phyloP scores from a whole-genome alignment of 2,329 filamentous ascomycete genomes.

The Atkinsonella texensis region DNA sequence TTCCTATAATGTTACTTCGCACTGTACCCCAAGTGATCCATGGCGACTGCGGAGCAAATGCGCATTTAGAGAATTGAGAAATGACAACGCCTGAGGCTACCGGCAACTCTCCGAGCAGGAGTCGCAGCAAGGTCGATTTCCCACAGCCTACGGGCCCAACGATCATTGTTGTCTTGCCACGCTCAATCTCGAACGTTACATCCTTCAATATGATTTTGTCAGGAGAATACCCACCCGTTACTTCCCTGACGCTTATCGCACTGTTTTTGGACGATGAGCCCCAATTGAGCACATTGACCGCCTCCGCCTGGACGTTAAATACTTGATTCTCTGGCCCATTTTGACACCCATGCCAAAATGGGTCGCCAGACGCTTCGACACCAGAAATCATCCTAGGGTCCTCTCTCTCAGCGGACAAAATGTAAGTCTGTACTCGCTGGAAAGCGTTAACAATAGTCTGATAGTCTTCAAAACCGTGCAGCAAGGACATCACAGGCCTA shows the following conservation, averaged over 20 bases:
- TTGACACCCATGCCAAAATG: no score
- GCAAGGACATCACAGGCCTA: slow-evolving; percentile 10
- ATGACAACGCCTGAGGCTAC: slow-evolving; percentile 7
- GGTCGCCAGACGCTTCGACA: neutral
- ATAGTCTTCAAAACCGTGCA: slow-evolving; percentile 11
- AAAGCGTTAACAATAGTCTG: slow-evolving; percentile 13
- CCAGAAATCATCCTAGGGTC: slow-evolving; percentile 2
- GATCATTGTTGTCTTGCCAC: slow-evolving; percentile 12
- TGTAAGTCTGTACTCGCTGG: slow-evolving; percentile 11
- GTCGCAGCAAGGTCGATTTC: slow-evolving; percentile 13
- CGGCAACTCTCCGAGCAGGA: slow-evolving; percentile 13
- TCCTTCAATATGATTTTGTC: slow-evolving; percentile 3
- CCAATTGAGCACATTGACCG: no score
- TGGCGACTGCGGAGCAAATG: slow-evolving; percentile 14
- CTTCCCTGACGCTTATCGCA: slow-evolving; percentile 2
- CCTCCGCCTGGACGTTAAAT: no score
- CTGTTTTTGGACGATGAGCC: no score
- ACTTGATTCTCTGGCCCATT: no score
- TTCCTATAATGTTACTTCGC: slow-evolving; percentile 14
- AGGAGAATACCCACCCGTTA: slow-evolving; percentile 6
- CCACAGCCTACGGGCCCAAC: slow-evolving; percentile 13
- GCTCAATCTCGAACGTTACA: slow-evolving; percentile 8
- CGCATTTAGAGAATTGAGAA: slow-evolving; percentile 6
- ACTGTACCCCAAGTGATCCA: slow-evolving; percentile 15
- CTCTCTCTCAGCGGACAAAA: slow-evolving; percentile 10